Percentiles rank a stretch among this genome's conserved stretches.
Evolutionary conservation across 1,139 yeast species (phyloP).

Genomic region (Pichia sp.): DNA sequence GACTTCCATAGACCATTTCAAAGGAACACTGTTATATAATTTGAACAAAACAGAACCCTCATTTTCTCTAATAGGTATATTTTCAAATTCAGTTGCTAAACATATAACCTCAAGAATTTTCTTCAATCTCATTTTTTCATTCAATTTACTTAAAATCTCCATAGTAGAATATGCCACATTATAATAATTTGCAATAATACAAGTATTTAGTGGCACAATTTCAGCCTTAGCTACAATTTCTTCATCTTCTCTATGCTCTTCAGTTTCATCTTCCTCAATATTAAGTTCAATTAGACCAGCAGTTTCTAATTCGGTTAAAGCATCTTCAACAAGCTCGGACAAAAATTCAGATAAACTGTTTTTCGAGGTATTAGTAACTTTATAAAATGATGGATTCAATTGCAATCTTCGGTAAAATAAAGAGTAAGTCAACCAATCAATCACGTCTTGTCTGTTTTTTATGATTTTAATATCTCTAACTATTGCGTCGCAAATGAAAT

Average conservation of each 20-base stretch:
- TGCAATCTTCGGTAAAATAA: slow-evolving; percentile 76
- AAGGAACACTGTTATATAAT: slow-evolving; percentile 56
- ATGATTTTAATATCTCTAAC: slow-evolving; percentile 67
- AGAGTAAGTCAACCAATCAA: slow-evolving; percentile 85
- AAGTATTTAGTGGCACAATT: slow-evolving; percentile 58
- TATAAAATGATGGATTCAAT: slow-evolving; percentile 85
- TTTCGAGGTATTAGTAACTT: slow-evolving; percentile 56
- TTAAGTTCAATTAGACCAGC: slow-evolving; percentile 59
- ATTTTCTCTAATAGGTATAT: slow-evolving; percentile 51
- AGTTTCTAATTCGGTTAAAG: slow-evolving; percentile 57
- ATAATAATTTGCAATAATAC: slow-evolving; percentile 72
- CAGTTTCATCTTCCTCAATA: slow-evolving; percentile 34
- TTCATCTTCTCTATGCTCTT: slow-evolving; percentile 32
- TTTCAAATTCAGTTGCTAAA: slow-evolving; percentile 65
- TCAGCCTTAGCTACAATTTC: slow-evolving; percentile 29
- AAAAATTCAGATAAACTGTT: slow-evolving; percentile 72
- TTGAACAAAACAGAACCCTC: slow-evolving; percentile 47
- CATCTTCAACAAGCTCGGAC: slow-evolving; percentile 77
- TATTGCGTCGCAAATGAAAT: slow-evolving; percentile 57
- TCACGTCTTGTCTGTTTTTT: slow-evolving; percentile 70
- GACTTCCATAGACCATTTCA: slow-evolving; percentile 39
- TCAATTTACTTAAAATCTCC: slow-evolving; percentile 50
- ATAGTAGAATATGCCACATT: slow-evolving; percentile 59
- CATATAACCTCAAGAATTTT: slow-evolving; percentile 62
- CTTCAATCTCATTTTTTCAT: slow-evolving; percentile 50